These are phyloP conservation scores for Phlegmacium glaucopus DNA, from an alignment of 768 basidiomycete genomes.

Conservation along the genomic window DNA sequence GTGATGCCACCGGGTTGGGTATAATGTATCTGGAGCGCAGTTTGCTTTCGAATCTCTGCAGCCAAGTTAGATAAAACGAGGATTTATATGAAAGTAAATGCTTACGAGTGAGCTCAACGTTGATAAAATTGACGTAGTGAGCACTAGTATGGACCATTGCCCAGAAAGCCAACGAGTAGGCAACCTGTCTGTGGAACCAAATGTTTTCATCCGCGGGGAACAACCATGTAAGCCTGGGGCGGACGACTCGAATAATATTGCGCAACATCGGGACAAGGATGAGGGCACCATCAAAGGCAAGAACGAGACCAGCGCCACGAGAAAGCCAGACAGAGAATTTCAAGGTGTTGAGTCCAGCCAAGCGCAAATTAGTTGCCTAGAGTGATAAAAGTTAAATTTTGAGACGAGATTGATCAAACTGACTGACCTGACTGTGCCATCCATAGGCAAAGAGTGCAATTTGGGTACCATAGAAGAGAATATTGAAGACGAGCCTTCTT, in stretches of 20 bases:
- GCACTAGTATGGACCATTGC: slow-evolving; percentile 90
- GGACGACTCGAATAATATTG: slow-evolving; percentile 80
- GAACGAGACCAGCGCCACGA: slow-evolving; percentile 86
- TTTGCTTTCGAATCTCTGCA: slow-evolving; percentile 75
- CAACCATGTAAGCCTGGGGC: slow-evolving; percentile 76
- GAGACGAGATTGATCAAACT: neutral
- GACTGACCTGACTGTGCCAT: slow-evolving; percentile 78
- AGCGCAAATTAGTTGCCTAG: slow-evolving; percentile 56
- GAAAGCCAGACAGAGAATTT: slow-evolving; percentile 87
- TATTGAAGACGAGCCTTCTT: slow-evolving; percentile 67
- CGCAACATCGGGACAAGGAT: slow-evolving; percentile 89
- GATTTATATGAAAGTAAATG: slow-evolving; percentile 8
- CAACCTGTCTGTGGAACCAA: slow-evolving; percentile 95
- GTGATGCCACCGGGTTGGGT: slow-evolving; percentile 88
- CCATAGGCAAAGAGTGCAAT: slow-evolving; percentile 75
- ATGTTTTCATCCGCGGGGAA: slow-evolving; percentile 94
- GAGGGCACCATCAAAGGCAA: slow-evolving; percentile 83
- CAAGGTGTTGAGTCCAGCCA: slow-evolving; percentile 77
- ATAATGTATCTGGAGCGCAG: slow-evolving; percentile 84
- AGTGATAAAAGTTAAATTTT: slow-evolving; percentile 3
- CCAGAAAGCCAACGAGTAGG: slow-evolving; percentile 94
- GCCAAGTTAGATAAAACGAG: neutral
- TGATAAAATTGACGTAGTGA: slow-evolving; percentile 93
- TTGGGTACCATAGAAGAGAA: slow-evolving; percentile 80
- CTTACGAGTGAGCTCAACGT: slow-evolving; percentile 84